Evolutionary conservation across 2,329 filamentous ascomycete species (phyloP), one percentile per base, ranked within the genome.

Genomic region (Pyricularia pennisetigena): DNA sequence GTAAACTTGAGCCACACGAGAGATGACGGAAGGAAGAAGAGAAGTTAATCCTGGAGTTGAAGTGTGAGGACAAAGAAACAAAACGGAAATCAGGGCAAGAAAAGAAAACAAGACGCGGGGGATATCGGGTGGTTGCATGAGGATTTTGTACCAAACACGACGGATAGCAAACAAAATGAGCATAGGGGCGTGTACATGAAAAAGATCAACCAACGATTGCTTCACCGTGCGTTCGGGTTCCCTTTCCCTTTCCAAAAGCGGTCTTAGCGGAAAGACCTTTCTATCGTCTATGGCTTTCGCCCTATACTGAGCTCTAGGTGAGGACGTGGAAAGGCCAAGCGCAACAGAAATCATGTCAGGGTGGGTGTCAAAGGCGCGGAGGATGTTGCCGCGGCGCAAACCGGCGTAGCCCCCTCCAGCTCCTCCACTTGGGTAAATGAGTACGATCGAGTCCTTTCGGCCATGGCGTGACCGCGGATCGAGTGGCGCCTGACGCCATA

Each of bases 91-190:
- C 26, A 28, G 59, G 14, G 9, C 59, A 62, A 12, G 59, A 62
- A 14, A 26, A 16, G 59, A 24, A 29, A 61, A 28, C 14, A 16
- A 29, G 59, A 5, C 26, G 59, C 20, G 59, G 59, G 59, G 59
- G 59, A n/a, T n/a, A 12, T 62, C 59, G 59, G 59, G 59, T 62
- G 59, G 59, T 29, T 62, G 59, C 59, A 62, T 62, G 59, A 62
- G 24, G 59, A 62, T 62, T 62, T 28, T 62, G 59, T 62, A 62
- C 59, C 59, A 28, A 62, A 26, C 24, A 62, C 24, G 10, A 24
- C 24, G 23, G 24, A 14, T 28, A 24, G 7, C 28, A 26, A 62
- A 62, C 59, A 28, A 62, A 62, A 28, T 28, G 26, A 62, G 14
- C 9, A 29, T 62, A 62, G 59, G 59, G 59, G 59, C 32, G 32